phyloP scores from a whole-genome alignment of 2,329 filamentous ascomycete species.

The Periconia sp. region DNA sequence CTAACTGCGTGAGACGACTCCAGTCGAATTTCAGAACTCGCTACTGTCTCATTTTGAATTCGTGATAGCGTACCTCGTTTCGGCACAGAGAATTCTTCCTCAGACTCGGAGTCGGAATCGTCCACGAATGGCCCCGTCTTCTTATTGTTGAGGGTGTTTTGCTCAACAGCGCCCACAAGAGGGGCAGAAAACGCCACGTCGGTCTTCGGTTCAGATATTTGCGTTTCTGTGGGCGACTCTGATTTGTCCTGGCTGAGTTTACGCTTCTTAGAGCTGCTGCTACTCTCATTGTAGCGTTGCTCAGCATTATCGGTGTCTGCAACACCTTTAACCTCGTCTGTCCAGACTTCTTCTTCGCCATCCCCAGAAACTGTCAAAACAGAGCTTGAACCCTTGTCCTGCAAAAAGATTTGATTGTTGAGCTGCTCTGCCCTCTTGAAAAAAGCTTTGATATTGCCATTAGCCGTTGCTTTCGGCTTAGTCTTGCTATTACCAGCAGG shows the following conservation, averaged over 20 bases:
- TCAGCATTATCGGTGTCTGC: conserved; percentile 21
- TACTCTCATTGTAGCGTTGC: conserved; percentile 48
- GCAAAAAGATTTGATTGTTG: conserved; percentile 40
- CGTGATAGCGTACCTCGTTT: conserved; percentile 26
- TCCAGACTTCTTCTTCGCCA: conserved; percentile 33
- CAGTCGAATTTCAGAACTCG: conserved; percentile 26
- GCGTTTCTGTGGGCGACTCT: conserved; percentile 33
- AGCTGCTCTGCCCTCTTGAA: conserved; percentile 55
- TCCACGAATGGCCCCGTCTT: conserved; percentile 67
- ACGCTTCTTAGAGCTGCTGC: conserved; percentile 46
- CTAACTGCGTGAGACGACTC: conserved; percentile 12
- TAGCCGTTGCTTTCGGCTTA: conserved; percentile 47
- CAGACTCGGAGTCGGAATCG: conserved; percentile 66
- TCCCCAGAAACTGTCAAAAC: conserved; percentile 20
- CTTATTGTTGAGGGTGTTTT: conserved; percentile 26
- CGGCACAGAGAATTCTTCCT: conserved; percentile 14
- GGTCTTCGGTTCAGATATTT: conserved; percentile 12
- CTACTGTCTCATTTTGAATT: conserved; percentile 10
- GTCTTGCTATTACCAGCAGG: conserved; percentile 30
- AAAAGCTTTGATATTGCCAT: conserved; percentile 57
- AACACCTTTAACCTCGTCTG: conserved; percentile 24
- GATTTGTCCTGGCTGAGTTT: conserved; percentile 42
- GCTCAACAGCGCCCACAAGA: conserved; percentile 9
- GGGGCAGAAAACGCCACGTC: conserved; percentile 6
- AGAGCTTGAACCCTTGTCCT: conserved; percentile 29